phyloP scores from a whole-genome alignment of 768 basidiomycete species.

The Boletus sp. region DNA sequence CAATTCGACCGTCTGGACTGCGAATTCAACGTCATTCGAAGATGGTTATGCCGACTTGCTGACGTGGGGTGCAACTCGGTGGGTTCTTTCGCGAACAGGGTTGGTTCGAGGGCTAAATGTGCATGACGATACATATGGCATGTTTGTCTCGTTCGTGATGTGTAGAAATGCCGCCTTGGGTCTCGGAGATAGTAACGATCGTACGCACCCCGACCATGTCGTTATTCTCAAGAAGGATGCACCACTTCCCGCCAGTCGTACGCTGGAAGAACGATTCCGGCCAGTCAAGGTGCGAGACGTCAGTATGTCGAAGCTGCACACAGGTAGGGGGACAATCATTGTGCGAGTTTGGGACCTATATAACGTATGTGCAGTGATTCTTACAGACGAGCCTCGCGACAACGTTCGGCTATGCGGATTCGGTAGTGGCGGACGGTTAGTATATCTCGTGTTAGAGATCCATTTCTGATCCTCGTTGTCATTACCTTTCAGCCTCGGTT shows the following conservation, averaged over 20 bases:
- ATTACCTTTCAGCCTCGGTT: slow-evolving; percentile 55
- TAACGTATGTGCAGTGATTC: slow-evolving; percentile 36
- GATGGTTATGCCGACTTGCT: slow-evolving; percentile 55
- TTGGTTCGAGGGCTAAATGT: not conserved
- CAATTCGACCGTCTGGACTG: slow-evolving; percentile 81
- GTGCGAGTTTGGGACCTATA: not conserved
- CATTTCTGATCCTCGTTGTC: not conserved
- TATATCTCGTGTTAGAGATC: not conserved
- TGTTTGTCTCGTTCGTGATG: not conserved
- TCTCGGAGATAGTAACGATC: slow-evolving; percentile 73
- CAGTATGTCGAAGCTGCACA: slow-evolving; percentile 86
- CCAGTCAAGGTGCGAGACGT: slow-evolving; percentile 63
- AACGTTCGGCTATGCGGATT: slow-evolving; percentile 89
- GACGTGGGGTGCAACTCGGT: slow-evolving; percentile 88
- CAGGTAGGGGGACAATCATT: slow-evolving; percentile 49
- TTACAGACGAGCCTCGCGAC: slow-evolving; percentile 69
- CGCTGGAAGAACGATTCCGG: slow-evolving; percentile 50
- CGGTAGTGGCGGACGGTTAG: slow-evolving; percentile 79
- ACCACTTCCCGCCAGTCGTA: slow-evolving; percentile 12
- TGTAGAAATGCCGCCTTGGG: slow-evolving; percentile 86
- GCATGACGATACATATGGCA: not conserved
- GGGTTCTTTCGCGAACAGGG: slow-evolving; percentile 4
- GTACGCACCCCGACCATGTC: slow-evolving; percentile 75
- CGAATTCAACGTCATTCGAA: slow-evolving; percentile 48
- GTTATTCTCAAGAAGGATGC: slow-evolving; percentile 34